Conservation (phyloP, 176 grass and related monocot species). For the Oropetium thomaeum region DNA sequence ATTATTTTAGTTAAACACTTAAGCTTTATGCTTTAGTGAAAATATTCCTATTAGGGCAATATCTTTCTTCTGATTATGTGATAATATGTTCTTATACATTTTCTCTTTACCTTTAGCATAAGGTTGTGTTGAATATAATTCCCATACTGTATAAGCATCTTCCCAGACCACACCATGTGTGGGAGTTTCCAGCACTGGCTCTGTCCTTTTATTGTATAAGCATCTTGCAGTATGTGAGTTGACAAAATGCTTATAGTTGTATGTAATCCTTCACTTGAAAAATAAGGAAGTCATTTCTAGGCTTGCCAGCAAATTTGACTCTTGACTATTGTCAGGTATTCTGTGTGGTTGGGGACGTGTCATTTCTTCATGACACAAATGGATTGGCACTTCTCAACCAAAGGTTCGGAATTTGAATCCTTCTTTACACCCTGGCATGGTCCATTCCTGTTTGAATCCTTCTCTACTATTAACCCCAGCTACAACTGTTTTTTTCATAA, state of each 20-base stretch:
- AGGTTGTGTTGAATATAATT: not conserved
- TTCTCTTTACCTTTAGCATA: constrained; percentile 3
- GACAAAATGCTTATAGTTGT: constrained; percentile 10
- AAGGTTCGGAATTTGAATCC: constrained; percentile 55
- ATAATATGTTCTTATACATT: constrained; percentile 20
- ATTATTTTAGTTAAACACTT: constrained; percentile 23
- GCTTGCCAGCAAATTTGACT: constrained; percentile 14
- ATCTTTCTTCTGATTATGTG: constrained; percentile 17
- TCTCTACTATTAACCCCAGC: not conserved
- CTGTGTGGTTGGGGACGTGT: constrained; percentile 91
- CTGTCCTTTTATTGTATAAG: too few species aligned
- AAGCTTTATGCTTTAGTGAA: not conserved
- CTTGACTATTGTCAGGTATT: constrained; percentile 60
- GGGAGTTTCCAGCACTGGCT: too few species aligned
- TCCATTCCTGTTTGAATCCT: constrained; percentile 7
- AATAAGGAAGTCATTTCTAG: constrained; percentile 4
- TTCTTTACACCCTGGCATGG: not conserved
- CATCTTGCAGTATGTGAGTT: constrained; percentile 2
- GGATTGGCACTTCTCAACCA: constrained; percentile 85
- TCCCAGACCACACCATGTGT: too few species aligned
- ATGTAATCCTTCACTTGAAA: not conserved
- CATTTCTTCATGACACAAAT: constrained; percentile 98
- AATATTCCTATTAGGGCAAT: not conserved
- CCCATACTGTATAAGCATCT: too few species aligned
- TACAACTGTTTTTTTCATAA: not conserved